A percentile compares a stretch with the other conserved stretches of the same genome.
Conservation (phyloP, 495 filamentous ascomycete species). For the Paragyromitra xinjiangensis region DNA sequence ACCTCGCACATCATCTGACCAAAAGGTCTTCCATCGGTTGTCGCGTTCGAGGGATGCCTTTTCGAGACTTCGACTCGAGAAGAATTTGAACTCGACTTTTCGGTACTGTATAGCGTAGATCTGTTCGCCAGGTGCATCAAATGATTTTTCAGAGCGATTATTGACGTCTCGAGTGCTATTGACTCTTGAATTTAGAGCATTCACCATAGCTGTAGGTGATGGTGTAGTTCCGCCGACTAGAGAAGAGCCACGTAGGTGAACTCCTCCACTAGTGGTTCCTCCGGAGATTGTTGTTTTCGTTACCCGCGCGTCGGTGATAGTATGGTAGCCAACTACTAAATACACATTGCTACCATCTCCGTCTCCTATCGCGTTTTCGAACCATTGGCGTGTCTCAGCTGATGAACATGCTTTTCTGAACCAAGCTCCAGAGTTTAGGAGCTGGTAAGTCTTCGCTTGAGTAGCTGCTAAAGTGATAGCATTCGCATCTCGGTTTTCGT, state of each 20-base stretch:
- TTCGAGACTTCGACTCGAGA: conserved; percentile 19
- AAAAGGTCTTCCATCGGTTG: conserved; percentile 45
- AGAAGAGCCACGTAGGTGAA: not conserved
- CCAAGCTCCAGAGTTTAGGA: conserved; percentile 25
- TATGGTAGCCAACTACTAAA: conserved; percentile 36
- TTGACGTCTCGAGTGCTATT: not conserved
- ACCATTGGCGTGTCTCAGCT: conserved; percentile 36
- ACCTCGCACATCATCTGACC: conserved; percentile 4
- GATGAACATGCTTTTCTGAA: conserved; percentile 31
- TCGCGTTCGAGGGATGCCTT: conserved; percentile 31
- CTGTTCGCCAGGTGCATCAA: conserved; percentile 31
- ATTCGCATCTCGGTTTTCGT: conserved; percentile 6
- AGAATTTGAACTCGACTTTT: conserved; percentile 38
- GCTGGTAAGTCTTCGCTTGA: conserved; percentile 35
- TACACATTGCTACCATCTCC: conserved; percentile 2
- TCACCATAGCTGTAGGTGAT: not conserved
- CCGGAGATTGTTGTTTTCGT: not conserved
- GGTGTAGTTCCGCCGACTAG: not conserved
- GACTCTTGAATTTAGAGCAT: not conserved
- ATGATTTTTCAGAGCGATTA: not conserved
- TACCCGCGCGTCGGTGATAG: conserved; percentile 22
- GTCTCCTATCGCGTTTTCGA: conserved; percentile 21
- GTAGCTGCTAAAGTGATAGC: conserved; percentile 8
- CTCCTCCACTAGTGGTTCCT: not conserved
- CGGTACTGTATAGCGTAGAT: conserved; percentile 45